Evolutionary conservation across 768 basidiomycete species (phyloP).

Genomic region (Obba rivulosa): DNA sequence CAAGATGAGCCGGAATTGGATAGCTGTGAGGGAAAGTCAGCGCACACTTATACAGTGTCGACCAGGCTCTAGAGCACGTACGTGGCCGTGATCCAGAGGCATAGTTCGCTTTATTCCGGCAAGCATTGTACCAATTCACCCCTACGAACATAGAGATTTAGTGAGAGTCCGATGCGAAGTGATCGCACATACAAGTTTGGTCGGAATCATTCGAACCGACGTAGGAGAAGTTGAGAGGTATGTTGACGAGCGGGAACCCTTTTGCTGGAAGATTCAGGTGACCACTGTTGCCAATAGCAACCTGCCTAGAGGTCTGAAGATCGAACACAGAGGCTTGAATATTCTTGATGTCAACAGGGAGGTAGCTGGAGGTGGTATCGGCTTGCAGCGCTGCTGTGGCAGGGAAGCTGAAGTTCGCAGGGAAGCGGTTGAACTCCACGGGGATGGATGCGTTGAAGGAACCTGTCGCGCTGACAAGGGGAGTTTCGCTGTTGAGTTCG

Average conservation of each 20-base stretch:
- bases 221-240: slow-evolving; percentile 86
- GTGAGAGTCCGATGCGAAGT: slow-evolving; percentile 3
- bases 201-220: slow-evolving; percentile 74
- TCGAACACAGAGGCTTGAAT: slow-evolving; percentile 70
- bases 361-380: slow-evolving; percentile 67
- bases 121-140: slow-evolving; percentile 73
- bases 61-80: slow-evolving; percentile 32
- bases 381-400: slow-evolving; percentile 70
- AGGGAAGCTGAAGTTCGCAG: slow-evolving; percentile 89
- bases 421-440: slow-evolving; percentile 63
- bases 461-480: slow-evolving; percentile 57
- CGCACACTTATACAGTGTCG: too few relatives aligned
- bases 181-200: slow-evolving; percentile 59
- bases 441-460: slow-evolving; percentile 51
- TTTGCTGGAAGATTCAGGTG: slow-evolving; percentile 61
- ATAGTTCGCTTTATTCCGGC: slow-evolving; percentile 54
- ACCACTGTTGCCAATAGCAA: slow-evolving; percentile 65
- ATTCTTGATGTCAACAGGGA: slow-evolving; percentile 70
- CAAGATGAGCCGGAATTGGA: slow-evolving; percentile 62
- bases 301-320: slow-evolving; percentile 52
- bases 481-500: slow-evolving; percentile 50
- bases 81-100: slow-evolving; percentile 49
- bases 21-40: slow-evolving; percentile 22
- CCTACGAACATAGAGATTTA: slow-evolving; percentile 33
- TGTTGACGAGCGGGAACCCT: slow-evolving; percentile 50